Evolutionary conservation across 1,284 basidiomycete genomes (phyloP), one percentile per base, ranked within the genome.

Genomic region (Cutaneotrichosporon cavernicola): DNA sequence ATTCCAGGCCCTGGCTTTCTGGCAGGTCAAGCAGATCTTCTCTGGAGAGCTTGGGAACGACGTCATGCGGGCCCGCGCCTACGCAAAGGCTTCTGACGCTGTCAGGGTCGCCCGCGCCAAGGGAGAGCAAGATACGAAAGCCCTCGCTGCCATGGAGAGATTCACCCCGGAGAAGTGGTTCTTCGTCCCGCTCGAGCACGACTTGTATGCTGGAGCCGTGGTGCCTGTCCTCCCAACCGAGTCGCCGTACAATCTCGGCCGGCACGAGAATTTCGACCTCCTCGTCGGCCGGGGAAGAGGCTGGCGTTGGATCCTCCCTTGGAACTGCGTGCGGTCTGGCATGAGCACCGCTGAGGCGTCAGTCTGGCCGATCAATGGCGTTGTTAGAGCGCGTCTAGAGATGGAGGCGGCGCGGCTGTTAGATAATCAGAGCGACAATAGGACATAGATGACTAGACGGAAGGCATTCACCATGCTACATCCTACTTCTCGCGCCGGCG

Each of bases 41-140:
- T 30, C 56, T 21, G 73, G 74, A 18, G 58, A 71, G 31, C 67
- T 79, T 7, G 76, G 73, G 0, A 69, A 77, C 62, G 77, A 79
- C 60, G 43, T 62, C 13, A 72, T 72, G 38, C 70, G 77, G 13
- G 58, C 61, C 0, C 49, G 64, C 14, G 65, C 72, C 1, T 67
- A 67, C 56, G 34, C 47, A n/a, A 70, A 71, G 18, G 64, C 70
- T 5, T 22, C 18, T 8, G 47, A 14, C 1, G 56, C 36, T 11
- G 50, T 32, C 6, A 5, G 16, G 4, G 22, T 31, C 71, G 22
- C 22, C 18, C 40, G 18, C 18, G n/a, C 34, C 18, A 52, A 14
- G 30, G 34, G 11, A 56, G 71, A 10, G 30, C 50, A 52, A 22
- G 30, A 30, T n/a, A 43, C 22, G 57, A 61, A 21, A 38, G 63